phyloP scores from a whole-genome alignment of 1,284 basidiomycete genomes.

The Ustilago nuda region DNA sequence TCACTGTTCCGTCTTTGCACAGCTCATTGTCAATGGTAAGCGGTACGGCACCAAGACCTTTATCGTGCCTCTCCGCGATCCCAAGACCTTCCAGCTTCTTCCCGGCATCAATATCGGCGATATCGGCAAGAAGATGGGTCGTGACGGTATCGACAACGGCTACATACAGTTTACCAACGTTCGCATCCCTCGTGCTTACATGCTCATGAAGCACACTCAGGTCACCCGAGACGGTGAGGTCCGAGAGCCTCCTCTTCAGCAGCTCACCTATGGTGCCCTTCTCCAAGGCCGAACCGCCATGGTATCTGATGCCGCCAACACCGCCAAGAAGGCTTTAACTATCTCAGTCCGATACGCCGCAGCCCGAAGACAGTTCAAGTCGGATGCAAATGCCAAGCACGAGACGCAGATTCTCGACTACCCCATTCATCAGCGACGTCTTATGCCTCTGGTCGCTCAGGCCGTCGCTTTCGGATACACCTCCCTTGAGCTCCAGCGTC shows the following conservation, averaged over 20 bases:
- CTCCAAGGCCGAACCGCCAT: conserved; percentile 74
- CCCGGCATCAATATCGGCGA: conserved; percentile 75
- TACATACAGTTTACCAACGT: conserved; percentile 74
- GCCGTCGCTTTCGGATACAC: conserved; percentile 74
- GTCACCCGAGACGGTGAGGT: conserved; percentile 72
- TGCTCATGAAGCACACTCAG: conserved; percentile 76
- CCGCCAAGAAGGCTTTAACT: conserved; percentile 73
- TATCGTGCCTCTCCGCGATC: conserved; percentile 70
- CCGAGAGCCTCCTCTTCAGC: conserved; percentile 72
- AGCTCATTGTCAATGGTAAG: conserved; percentile 73
- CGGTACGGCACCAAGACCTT: conserved; percentile 74
- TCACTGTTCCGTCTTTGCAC: conserved; percentile 74
- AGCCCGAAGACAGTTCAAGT: conserved; percentile 73
- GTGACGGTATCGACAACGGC: conserved; percentile 73
- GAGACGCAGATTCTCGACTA: conserved; percentile 75
- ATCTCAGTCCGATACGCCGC: conserved; percentile 74
- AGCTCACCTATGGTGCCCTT: conserved; percentile 74
- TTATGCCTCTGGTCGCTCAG: conserved; percentile 74
- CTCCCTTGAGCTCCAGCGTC: conserved; percentile 70
- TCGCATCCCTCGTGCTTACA: conserved; percentile 73
- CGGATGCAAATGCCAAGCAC: conserved; percentile 57
- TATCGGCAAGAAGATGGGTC: conserved; percentile 71
- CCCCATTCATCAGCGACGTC: conserved; percentile 75
- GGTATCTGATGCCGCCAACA: conserved; percentile 73
- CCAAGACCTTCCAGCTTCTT: conserved; percentile 72